These are phyloP conservation scores for Pseudogymnoascus sp. DNA, from an alignment of 2,329 filamentous ascomycete species.

Conservation along the genomic window DNA sequence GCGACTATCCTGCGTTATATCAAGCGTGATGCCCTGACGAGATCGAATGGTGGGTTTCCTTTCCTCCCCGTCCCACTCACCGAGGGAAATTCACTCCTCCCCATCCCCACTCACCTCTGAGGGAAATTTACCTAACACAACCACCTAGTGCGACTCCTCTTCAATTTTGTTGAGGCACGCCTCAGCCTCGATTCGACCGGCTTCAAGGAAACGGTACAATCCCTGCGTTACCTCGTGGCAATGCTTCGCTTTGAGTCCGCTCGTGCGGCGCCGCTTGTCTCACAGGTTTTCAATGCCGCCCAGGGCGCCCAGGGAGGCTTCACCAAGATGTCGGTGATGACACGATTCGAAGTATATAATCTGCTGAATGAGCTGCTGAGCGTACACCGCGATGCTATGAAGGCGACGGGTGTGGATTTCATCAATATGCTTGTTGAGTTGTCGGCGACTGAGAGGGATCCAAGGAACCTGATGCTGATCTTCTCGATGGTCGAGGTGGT, in stretches of 20 bases:
- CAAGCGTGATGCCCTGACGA: not conserved
- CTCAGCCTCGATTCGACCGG: not conserved
- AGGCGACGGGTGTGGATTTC: conserved; percentile 2
- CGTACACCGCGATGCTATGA: not conserved
- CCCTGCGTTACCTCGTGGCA: not conserved
- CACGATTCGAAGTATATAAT: conserved; percentile 7
- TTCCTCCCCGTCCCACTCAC: not conserved
- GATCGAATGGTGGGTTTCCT: not conserved
- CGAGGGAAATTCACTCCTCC: not conserved
- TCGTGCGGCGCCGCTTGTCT: not conserved
- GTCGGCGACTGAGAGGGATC: not conserved
- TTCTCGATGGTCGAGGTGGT: conserved; percentile 10
- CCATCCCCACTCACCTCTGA: too few species aligned
- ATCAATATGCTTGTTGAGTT: not conserved
- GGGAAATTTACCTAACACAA: not conserved
- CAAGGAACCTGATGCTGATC: conserved; percentile 5
- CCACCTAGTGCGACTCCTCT: not conserved
- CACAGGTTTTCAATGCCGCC: not conserved
- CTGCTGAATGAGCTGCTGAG: conserved; percentile 4
- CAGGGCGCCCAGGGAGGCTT: not conserved
- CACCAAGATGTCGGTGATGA: not conserved
- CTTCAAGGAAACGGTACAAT: conserved; percentile 8
- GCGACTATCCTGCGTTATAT: not conserved
- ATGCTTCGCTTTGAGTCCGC: conserved; percentile 5
- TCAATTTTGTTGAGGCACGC: not conserved